phyloP scores from a whole-genome alignment of 768 basidiomycete genomes.

The Lactarius deliciosus region DNA sequence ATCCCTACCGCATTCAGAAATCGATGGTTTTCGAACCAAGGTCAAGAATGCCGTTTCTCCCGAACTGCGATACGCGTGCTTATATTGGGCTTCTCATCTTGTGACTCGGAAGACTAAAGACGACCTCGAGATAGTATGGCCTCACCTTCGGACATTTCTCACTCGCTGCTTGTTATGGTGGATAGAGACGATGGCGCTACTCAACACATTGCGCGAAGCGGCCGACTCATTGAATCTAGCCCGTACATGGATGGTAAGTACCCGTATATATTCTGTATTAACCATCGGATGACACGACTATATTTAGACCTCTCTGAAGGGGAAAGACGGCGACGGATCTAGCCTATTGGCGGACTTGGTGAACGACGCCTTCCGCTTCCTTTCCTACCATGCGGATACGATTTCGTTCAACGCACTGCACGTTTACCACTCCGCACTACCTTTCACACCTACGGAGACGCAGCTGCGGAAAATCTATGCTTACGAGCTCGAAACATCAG shows the following conservation, averaged over 20 bases:
- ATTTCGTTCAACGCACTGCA: not conserved
- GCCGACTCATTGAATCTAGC: fast-evolving
- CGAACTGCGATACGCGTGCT: not conserved
- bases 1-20: not conserved
- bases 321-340: not conserved
- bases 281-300: not conserved
- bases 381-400: not conserved
- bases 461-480: not conserved
- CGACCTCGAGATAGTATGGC: not conserved
- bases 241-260: not conserved
- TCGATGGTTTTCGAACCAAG: not conserved
- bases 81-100: not conserved
- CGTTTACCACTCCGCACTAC: not conserved
- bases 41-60: not conserved
- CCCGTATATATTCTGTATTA: not conserved
- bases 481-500: not conserved
- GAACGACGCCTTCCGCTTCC: not conserved
- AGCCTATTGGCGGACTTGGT: not conserved
- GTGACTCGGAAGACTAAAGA: not conserved
- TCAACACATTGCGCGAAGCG: not conserved
- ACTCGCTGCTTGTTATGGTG: not conserved
- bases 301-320: not conserved
- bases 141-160: not conserved
- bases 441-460: not conserved
- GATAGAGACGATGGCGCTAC: not conserved